Conservation (phyloP, 306 rosid species). For the Neltuma alba region DNA sequence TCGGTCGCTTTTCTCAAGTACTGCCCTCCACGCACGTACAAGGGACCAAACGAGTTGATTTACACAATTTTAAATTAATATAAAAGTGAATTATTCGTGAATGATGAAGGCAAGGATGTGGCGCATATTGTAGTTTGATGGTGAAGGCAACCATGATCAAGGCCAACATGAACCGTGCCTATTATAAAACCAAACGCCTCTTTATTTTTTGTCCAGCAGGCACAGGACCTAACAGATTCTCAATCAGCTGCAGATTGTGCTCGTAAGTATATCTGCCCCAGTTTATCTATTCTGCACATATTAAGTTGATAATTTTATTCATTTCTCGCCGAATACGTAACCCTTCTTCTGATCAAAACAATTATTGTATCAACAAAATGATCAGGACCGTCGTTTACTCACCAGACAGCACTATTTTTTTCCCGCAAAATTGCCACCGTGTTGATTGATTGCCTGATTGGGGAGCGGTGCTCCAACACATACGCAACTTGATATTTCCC, state of each 20-base stretch:
- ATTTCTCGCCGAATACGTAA: background rate
- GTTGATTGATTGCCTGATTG: background rate
- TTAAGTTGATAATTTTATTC: background rate
- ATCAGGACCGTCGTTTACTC: background rate
- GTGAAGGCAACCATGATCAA: background rate
- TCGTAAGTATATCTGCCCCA: background rate
- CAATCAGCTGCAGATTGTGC: background rate
- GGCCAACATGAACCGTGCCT: background rate
- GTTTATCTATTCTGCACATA: background rate
- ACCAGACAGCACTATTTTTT: background rate
- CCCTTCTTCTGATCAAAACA: background rate
- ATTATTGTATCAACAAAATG: background rate
- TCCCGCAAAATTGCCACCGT: conserved; percentile 3
- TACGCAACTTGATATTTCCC: too few relatives aligned
- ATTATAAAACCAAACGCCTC: background rate
- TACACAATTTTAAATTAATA: background rate
- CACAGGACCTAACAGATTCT: background rate
- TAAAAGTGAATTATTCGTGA: background rate
- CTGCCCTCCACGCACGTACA: background rate
- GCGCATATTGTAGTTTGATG: background rate
- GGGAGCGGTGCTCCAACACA: background rate
- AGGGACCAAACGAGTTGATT: background rate
- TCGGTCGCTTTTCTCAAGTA: too few relatives aligned
- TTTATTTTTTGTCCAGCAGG: background rate
- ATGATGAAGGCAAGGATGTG: background rate